Evolutionary conservation across 352 stramenopile species (phyloP), one percentile per base, ranked within the genome.

Genomic region (Phytophthora pseudosyringae): DNA sequence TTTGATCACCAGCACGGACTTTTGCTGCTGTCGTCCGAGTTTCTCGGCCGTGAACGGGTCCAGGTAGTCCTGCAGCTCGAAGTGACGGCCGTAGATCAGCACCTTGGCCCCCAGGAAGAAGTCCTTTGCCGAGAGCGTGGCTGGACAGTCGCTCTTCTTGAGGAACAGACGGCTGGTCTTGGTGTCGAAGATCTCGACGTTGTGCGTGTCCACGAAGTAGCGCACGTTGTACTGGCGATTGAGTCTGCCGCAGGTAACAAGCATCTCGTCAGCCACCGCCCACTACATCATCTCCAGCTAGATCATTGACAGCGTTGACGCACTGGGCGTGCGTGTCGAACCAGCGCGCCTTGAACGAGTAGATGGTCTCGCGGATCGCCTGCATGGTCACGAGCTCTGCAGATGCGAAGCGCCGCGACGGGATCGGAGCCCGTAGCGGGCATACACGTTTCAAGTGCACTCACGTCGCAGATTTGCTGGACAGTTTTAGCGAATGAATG

Each of bases 121-220:
- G 44, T 97, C 91, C 10, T 87, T 78, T 18, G 65, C 46, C 21
- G 75, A 79, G 18, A 97, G 60, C 9, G 85, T 72, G 5, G 74
- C 33, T 3, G 89, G 88, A 41, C 90, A 86, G 56, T 95, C 90
- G 31, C 86, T 95, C 59, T 94, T 96, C 63, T 97, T 97, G 12
- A 98, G 82, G 67, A 98, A 98, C 9, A 93, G 78, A 40, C 93
- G 88, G 67, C 88, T 93, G 9, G 77, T 91, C 69, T 95, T 95
- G 28, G 83, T 75, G 63, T 97, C 89, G 61, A 94, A 89, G 72
- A 97, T 96, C 76, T 97, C 89, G 44, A 95, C 75, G 48, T 94
- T 77, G 72, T 94, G 70, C 46, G 75, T 80, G 40, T 94, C 81
- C 25, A 81, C 64, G 57, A 90, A 97, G 71, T 94, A 96, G 29